Percentiles rank a stretch among this genome's conserved stretches.
Evolutionary conservation across 2,329 filamentous ascomycete species (phyloP).

Genomic region (Penicillium hordei): DNA sequence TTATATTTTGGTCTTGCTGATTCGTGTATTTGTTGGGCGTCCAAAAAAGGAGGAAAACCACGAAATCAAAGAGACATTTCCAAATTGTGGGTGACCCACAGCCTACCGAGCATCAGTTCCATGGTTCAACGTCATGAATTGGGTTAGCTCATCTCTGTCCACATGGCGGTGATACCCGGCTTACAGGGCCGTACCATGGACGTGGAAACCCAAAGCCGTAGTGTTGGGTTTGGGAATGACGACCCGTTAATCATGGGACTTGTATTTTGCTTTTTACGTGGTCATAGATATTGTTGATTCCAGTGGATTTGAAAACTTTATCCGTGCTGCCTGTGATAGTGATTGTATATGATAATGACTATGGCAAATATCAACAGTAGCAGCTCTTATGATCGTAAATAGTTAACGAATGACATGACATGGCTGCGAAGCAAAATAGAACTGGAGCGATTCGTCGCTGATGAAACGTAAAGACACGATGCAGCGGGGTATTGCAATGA

Average conservation of each 20-base stretch:
- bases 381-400: conserved; percentile 1
- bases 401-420: conserved; percentile 1
- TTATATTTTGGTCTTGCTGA: not conserved
- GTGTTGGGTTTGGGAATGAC: conserved; percentile 21
- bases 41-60: not conserved
- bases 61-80: not conserved
- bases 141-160: not conserved
- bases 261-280: not conserved
- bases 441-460: conserved; percentile 12
- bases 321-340: not conserved
- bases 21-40: not conserved
- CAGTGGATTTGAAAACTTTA: not conserved
- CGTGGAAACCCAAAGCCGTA: conserved; percentile 15
- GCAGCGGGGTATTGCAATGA: conserved; percentile 28
- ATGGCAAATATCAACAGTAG: not conserved
- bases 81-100: conserved; percentile 4
- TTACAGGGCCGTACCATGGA: conserved; percentile 10
- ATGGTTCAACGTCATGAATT: conserved; percentile 1
- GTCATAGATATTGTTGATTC: not conserved
- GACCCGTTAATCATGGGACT: conserved; percentile 11
- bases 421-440: conserved; percentile 1
- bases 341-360: not conserved
- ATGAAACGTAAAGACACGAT: conserved; percentile 13
- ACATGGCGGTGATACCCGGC: conserved; percentile 7
- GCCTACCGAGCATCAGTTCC: not conserved